Percentiles rank a stretch among this genome's conserved stretches.
Conservation (phyloP, 495 filamentous ascomycete species). For the Talaromyces liani region DNA sequence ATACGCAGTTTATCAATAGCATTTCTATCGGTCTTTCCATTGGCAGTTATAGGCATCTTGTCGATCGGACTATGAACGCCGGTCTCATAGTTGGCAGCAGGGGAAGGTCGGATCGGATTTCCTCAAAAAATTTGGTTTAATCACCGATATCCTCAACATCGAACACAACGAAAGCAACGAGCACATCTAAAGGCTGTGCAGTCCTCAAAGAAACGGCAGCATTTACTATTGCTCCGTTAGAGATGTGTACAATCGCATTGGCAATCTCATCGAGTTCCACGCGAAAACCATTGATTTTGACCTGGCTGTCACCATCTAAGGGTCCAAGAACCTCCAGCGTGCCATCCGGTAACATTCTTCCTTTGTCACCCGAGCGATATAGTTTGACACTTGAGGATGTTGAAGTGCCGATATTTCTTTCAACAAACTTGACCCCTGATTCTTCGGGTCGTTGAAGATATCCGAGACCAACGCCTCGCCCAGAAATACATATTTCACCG, state of each 20-base stretch:
- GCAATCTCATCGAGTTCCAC: slow-evolving; percentile 42
- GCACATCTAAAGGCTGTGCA: slow-evolving; percentile 6
- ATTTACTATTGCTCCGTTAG: slow-evolving; percentile 15
- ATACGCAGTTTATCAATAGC: slow-evolving; percentile 1
- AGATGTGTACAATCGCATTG: slow-evolving; percentile 16
- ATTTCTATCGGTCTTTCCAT: slow-evolving; percentile 22
- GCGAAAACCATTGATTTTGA: slow-evolving; percentile 41
- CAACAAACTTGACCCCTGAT: neutral
- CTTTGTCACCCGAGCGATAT: slow-evolving; percentile 13
- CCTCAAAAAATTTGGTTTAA: neutral
- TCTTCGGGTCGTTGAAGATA: neutral
- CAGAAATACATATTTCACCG: slow-evolving; percentile 4
- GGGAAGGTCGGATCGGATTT: neutral
- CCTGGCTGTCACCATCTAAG: slow-evolving; percentile 27
- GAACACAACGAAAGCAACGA: slow-evolving; percentile 25
- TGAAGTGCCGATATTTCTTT: neutral
- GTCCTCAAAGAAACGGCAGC: slow-evolving; percentile 22
- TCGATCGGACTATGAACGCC: neutral
- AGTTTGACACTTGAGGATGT: neutral
- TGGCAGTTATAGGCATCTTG: neutral
- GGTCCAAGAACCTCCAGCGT: slow-evolving; percentile 19
- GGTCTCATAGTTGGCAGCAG: slow-evolving; percentile 1
- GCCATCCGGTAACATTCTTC: slow-evolving; percentile 19
- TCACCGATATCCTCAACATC: neutral
- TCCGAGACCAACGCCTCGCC: neutral